Percentiles rank a stretch among this genome's conserved stretches.
phyloP scores from a whole-genome alignment of 164 flowering plant genomes.

The Aristolochia californica region DNA sequence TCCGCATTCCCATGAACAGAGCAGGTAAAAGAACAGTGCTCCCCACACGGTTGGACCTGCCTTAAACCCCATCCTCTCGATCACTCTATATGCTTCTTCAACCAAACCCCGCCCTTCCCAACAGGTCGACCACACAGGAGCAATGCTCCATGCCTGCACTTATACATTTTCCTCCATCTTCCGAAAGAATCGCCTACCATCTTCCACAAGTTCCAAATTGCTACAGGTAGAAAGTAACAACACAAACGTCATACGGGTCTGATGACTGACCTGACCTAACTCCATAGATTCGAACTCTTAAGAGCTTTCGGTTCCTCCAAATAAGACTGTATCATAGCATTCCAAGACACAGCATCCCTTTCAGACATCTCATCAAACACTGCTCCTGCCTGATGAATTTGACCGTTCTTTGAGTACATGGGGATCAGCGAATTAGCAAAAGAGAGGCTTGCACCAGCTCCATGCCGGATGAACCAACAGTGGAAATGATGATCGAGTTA shows the following conservation, averaged over 20 bases:
- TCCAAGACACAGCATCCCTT: constrained; percentile 73
- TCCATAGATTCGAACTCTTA: constrained; percentile 48
- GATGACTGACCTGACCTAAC: constrained; percentile 27
- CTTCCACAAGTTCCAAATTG: constrained; percentile 42
- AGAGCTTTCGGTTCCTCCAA: constrained; percentile 29
- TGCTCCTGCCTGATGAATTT: constrained; percentile 25
- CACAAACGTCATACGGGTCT: constrained; percentile 61
- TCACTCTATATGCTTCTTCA: constrained; percentile 42
- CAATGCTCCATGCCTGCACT: constrained; percentile 64
- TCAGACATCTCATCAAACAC: constrained; percentile 49
- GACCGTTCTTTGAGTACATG: constrained; percentile 34
- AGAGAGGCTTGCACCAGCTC: constrained; percentile 36
- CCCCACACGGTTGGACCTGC: constrained; percentile 89
- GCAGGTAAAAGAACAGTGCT: constrained; percentile 68
- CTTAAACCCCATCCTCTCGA: constrained; percentile 44
- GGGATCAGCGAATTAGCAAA: constrained; percentile 55
- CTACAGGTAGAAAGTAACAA: constrained; percentile 64
- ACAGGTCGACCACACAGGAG: constrained; percentile 74
- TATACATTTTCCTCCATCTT: constrained; percentile 44
- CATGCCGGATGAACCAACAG: constrained; percentile 56
- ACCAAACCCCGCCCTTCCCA: constrained; percentile 63
- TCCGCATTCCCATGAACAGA: constrained; percentile 45
- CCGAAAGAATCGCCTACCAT: too few species aligned
- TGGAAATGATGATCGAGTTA: constrained; percentile 54
- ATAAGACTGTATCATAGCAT: constrained; percentile 63